These are phyloP conservation scores for Populus davidiana DNA, from an alignment of 345 rosid genomes.

Conservation along the genomic window DNA sequence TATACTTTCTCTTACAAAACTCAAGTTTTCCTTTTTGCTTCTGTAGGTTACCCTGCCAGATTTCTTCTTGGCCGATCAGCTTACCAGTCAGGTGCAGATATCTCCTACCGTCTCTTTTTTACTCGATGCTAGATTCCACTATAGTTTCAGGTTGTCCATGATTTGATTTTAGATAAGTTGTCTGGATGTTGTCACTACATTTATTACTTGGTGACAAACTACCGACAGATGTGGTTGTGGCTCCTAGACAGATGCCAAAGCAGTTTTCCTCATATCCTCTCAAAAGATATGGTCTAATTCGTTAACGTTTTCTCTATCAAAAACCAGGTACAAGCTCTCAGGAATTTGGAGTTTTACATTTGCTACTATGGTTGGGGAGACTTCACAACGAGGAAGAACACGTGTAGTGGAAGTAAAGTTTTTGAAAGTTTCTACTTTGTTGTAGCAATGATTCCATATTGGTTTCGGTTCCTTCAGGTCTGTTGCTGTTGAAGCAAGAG, in stretches of 20 bases:
- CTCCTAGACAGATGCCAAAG: no score
- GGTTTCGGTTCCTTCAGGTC: conserved; percentile 77
- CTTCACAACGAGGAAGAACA: conserved; percentile 45
- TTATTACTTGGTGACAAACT: no score
- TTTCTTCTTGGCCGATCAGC: conserved; percentile 84
- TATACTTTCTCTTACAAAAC: not conserved
- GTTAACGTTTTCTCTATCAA: not conserved
- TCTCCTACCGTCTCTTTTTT: no score
- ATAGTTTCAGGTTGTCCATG: no score
- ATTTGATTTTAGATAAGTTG: no score
- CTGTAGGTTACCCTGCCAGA: conserved; percentile 72
- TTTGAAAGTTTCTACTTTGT: conserved; percentile 43
- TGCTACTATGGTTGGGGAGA: conserved; percentile 70
- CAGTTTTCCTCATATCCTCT: no score
- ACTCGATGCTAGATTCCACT: no score
- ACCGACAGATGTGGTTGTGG: no score
- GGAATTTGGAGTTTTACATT: conserved; percentile 51
- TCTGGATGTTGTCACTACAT: no score
- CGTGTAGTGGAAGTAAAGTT: conserved; percentile 43
- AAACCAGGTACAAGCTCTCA: conserved; percentile 55
- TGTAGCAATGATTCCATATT: conserved; percentile 60
- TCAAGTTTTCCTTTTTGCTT: not conserved
- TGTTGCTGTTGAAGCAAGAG: not conserved
- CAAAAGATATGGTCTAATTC: no score
- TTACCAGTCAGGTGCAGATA: conserved; percentile 66